These are phyloP conservation scores for Fusarium sp. DNA, from an alignment of 2,329 filamentous ascomycete genomes.

Conservation along the genomic window DNA sequence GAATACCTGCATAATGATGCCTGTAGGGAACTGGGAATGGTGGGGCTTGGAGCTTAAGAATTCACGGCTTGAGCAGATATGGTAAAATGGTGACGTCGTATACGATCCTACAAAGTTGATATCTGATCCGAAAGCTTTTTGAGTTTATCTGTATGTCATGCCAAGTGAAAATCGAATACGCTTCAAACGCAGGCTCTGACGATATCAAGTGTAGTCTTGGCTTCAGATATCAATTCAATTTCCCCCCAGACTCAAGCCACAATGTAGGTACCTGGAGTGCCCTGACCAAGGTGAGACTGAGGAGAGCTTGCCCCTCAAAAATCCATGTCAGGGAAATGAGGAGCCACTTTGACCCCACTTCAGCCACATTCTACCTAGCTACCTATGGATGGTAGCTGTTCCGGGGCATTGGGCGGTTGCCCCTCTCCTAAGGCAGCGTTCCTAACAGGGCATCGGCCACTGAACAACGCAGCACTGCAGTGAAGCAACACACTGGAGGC, in stretches of 20 bases:
- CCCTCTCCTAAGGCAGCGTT: slow-evolving; percentile 24
- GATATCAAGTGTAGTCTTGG: not conserved
- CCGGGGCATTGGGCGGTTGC: slow-evolving; percentile 4
- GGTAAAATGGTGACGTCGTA: slow-evolving; percentile 15
- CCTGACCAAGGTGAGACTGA: slow-evolving; percentile 17
- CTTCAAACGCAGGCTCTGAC: not conserved
- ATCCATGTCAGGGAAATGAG: slow-evolving; percentile 32
- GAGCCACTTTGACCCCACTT: slow-evolving; percentile 35
- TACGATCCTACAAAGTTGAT: slow-evolving; percentile 4
- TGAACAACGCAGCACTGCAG: slow-evolving; percentile 19
- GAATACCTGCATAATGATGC: not conserved
- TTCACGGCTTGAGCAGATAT: slow-evolving; percentile 30
- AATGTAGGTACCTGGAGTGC: slow-evolving; percentile 18
- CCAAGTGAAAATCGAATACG: not conserved
- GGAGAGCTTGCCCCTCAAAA: slow-evolving; percentile 22
- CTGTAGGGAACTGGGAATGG: slow-evolving; percentile 1
- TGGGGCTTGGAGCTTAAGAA: slow-evolving; percentile 20
- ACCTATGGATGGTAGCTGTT: slow-evolving; percentile 11
- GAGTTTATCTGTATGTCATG: slow-evolving; percentile 4
- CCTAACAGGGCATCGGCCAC: slow-evolving; percentile 21
- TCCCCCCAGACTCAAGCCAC: slow-evolving; percentile 23
- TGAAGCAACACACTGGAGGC: slow-evolving; percentile 7
- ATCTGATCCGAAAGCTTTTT: not conserved
- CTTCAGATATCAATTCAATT: not conserved
- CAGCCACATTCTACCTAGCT: slow-evolving; percentile 28